Evolutionary conservation across 176 grass and related monocot species (phyloP), one percentile per base, ranked within the genome.

Genomic region (Hyparrhenia diplandra): DNA sequence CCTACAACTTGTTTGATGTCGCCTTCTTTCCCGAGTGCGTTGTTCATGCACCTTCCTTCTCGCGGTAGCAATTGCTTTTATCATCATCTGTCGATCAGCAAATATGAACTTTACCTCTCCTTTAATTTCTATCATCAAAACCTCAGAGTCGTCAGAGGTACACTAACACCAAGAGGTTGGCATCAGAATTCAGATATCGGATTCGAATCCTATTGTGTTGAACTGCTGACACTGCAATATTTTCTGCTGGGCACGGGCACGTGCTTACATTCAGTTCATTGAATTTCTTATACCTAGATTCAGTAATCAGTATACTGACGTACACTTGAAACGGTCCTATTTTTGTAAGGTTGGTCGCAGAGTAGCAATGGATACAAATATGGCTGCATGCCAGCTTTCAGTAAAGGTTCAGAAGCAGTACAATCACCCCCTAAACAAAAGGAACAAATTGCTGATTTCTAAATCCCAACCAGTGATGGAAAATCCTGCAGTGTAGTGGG

Each of bases 1-100:
- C 37, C 63, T 55, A 36, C 89, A 87, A 87, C 65, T 16, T 46
- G 89, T 67, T 24, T 89, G 86, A 70, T 20, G 37, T 60, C 28
- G 31, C 34, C 52, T 34, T 8, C 64, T 72, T 8, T 30, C 5
- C 24, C 10, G 6, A 20, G 20, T 14, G 29, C 10, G 52, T 73
- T 34, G 35, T 68, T 67, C 55, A 35, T 52, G n/a, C 60, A 88
- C 16, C 70, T 68, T 65, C 6, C 42, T 71, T 67, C 2, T 23
- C 14, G n/a, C 8, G 4, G 74, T 10, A 12, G 12, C 40, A 21
- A 9, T 18, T 55, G 27, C 21, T 79, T n/a, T n/a, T n/a, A n/a
- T n/a, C n/a, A 5, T 13, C 32, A 8, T 34, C 20, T 52, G 23
- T n/a, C n/a, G n/a, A n/a, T n/a, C n/a, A n/a, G 51, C 51, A 55